Base-by-base conservation (phyloP, 2,329 filamentous ascomycete species). In the Lachnum nothofagi region DNA sequence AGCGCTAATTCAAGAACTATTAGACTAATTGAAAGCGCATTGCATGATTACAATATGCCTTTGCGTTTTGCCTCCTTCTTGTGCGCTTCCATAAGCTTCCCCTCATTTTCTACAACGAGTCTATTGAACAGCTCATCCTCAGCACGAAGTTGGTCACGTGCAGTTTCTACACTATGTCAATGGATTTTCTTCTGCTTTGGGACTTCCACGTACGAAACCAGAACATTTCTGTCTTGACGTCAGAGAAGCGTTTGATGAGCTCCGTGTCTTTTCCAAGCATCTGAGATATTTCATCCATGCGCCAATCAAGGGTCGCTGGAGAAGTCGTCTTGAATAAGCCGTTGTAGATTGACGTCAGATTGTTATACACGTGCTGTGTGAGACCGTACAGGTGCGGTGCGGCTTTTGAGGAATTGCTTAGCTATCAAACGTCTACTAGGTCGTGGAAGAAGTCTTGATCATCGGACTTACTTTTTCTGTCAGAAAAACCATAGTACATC, bases 341-440 rank as follows among this genome's bases (percentile, higher is more conserved):
- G 7, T 42, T 25, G 20, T 50, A 50, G 3, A 42, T 46, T 1
- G 48, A 46, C 2, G 38, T 46, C 2, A 50, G 17, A 9, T 22
- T 50, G 14, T 46, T 42, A 19, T 50, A 50, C 5, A 50, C 27
- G 35, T 47, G n/a, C n/a, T n/a, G n/a, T n/a, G n/a, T n/a, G n/a
- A n/a, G n/a, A n/a, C n/a, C n/a, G n/a, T n/a, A n/a, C n/a, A n/a
- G n/a, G n/a, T n/a, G n/a, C n/a, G n/a, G n/a, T n/a, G n/a, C n/a
- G n/a, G n/a, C n/a, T n/a, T n/a, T n/a, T n/a, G n/a, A n/a, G n/a
- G n/a, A n/a, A n/a, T n/a, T n/a, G n/a, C n/a, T n/a, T n/a, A n/a
- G n/a, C n/a, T n/a, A n/a, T n/a, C n/a, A n/a, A n/a, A n/a, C n/a
- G n/a, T n/a, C n/a, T n/a, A n/a, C n/a, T n/a, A n/a, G n/a, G n/a